Percentiles rank a stretch among this genome's conserved stretches.
phyloP scores from a whole-genome alignment of 257 asterid species.

The Penstemon davidsonii region DNA sequence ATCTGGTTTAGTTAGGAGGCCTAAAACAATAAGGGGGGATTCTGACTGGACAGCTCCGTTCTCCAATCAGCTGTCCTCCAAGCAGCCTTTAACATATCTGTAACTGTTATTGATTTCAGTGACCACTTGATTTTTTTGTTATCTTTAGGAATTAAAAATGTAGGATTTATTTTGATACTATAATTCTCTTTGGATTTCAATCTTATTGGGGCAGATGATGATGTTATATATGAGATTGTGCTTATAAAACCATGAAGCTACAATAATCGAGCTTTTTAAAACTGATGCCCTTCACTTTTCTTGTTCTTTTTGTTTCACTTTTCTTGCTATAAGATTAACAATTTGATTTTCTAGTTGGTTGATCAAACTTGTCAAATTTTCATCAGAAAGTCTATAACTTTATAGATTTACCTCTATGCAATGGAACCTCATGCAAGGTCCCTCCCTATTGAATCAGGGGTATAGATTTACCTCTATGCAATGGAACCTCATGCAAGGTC shows the following conservation, averaged over 20 bases:
- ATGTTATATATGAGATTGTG: conserved; percentile 30
- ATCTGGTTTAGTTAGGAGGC: conserved; percentile 48
- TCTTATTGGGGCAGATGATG: conserved; percentile 49
- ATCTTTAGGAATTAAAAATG: neutral
- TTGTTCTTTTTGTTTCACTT: neutral
- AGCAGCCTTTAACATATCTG: conserved; percentile 18
- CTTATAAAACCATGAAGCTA: conserved; percentile 52
- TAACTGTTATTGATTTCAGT: neutral
- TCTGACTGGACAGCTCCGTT: conserved; percentile 23
- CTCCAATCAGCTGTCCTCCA: conserved; percentile 25
- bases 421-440: too few relatives aligned
- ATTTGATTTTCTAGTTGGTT: neutral
- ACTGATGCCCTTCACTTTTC: conserved; percentile 45
- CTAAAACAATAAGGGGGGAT: conserved; percentile 17
- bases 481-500: too few relatives aligned
- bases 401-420: neutral
- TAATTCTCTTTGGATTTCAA: neutral
- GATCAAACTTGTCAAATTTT: neutral
- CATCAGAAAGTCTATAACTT: too few relatives aligned
- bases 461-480: neutral
- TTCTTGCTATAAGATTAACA: neutral
- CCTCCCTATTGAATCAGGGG: too few relatives aligned
- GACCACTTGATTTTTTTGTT: conserved; percentile 21
- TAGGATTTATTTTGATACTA: neutral
- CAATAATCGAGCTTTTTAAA: conserved; percentile 78